These are phyloP conservation scores for Acanthamoeba comandoni DNA, from an alignment of 208 protist species.

Conservation along the genomic window DNA sequence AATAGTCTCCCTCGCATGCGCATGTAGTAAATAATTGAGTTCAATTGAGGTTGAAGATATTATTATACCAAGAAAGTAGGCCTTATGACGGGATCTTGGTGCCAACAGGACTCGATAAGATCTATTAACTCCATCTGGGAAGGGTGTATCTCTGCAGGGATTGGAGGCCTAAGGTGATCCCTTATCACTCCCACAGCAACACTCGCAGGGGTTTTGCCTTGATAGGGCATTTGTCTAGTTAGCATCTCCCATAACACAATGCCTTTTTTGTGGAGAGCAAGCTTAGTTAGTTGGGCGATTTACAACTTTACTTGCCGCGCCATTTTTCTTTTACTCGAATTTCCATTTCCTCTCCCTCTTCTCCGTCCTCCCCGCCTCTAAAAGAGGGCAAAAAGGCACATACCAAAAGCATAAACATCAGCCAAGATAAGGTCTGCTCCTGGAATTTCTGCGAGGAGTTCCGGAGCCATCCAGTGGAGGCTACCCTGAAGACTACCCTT, in stretches of 20 bases:
- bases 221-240: not conserved
- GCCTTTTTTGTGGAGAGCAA: not conserved
- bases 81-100: conserved; percentile 20
- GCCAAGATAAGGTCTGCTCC: conserved; percentile 12
- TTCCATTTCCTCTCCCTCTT: no score
- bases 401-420: conserved; percentile 38
- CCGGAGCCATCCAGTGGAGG: conserved; percentile 49
- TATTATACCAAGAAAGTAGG: conserved; percentile 31
- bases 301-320: no score
- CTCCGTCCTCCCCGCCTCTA: no score
- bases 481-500: conserved; percentile 21
- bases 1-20: conserved; percentile 8
- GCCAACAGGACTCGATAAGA: conserved; percentile 48
- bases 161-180: not conserved
- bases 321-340: no score
- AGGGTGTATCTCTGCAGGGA: not conserved
- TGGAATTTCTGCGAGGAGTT: conserved; percentile 37
- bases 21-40: not conserved
- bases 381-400: not conserved
- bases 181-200: conserved; percentile 46
- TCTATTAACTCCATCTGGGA: not conserved
- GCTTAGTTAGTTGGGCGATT: no score
- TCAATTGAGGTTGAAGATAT: not conserved
- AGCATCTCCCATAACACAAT: conserved; percentile 50
- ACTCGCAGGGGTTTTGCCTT: conserved; percentile 1